A percentile compares a stretch with the other conserved stretches of the same genome.
Evolutionary conservation across 306 rosid genomes (phyloP).

Genomic region (Datisca glomerata): DNA sequence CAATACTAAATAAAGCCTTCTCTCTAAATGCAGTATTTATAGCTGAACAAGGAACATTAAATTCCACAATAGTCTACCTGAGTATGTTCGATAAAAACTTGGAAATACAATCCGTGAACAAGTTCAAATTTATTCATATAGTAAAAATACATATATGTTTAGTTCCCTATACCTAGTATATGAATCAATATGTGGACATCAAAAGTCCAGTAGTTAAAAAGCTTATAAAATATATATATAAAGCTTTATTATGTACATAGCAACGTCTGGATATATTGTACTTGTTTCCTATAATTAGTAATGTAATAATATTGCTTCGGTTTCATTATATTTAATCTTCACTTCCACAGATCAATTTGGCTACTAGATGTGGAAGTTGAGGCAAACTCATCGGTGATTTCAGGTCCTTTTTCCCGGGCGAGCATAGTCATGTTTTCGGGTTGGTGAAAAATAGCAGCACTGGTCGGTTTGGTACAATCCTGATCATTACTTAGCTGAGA

Average conservation of each 20-base stretch:
- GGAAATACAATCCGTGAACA: neutral
- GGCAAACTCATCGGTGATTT: conserved; percentile 32
- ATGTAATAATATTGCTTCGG: conserved; percentile 26
- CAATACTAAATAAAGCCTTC: too few relatives aligned
- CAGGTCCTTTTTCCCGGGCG: conserved; percentile 21
- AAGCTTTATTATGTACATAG: conserved; percentile 42
- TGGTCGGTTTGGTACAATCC: conserved; percentile 27
- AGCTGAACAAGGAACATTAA: too few relatives aligned
- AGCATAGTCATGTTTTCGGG: conserved; percentile 27
- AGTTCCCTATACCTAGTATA: neutral
- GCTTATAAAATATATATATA: conserved; percentile 10
- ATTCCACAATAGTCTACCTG: too few relatives aligned
- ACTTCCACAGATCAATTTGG: conserved; percentile 73
- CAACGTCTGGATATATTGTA: conserved; percentile 17
- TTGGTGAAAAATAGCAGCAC: conserved; percentile 27
- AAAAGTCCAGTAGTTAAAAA: conserved; percentile 6
- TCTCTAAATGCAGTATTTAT: too few relatives aligned
- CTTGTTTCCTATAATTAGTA: conserved; percentile 30
- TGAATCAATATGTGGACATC: neutral
- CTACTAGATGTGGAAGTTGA: conserved; percentile 50
- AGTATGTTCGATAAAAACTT: neutral
- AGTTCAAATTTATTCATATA: neutral
- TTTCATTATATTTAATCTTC: conserved; percentile 10
- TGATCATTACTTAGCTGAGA: conserved; percentile 54
- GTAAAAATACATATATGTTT: neutral